Conservation (phyloP, 2,329 filamentous ascomycete genomes). For the Ophiostoma tasmaniense region DNA sequence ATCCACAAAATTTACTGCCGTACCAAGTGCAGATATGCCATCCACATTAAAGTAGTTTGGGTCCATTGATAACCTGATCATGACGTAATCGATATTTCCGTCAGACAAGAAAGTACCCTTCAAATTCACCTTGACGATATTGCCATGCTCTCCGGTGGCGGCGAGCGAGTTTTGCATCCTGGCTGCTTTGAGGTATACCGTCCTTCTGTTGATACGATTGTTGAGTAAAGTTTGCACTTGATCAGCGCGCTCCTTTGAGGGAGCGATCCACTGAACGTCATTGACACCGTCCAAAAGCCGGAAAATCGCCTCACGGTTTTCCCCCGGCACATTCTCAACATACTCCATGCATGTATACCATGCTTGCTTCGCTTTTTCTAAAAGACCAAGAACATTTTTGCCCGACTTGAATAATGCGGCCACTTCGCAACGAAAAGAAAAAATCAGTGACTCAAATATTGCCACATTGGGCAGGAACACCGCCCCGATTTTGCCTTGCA, state of each 20-base stretch:
- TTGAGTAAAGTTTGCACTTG: background rate
- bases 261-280: background rate
- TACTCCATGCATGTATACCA: background rate
- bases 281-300: background rate
- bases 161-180: background rate
- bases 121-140: background rate
- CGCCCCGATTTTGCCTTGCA: background rate
- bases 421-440: background rate
- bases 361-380: accelerated
- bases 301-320: background rate
- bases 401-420: background rate
- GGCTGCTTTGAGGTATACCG: background rate
- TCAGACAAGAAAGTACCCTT: background rate
- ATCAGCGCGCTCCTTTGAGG: background rate
- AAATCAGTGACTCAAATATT: background rate
- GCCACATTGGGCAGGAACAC: background rate
- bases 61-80: background rate
- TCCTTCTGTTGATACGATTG: accelerated
- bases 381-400: too few species aligned
- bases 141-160: background rate
- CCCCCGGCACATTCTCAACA: background rate
- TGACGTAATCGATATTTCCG: background rate
- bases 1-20: background rate
- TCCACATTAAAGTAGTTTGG: background rate
- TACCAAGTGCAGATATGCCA: background rate